phyloP scores from a whole-genome alignment of 352 stramenopile genomes.

The Pythium sukuiense region DNA sequence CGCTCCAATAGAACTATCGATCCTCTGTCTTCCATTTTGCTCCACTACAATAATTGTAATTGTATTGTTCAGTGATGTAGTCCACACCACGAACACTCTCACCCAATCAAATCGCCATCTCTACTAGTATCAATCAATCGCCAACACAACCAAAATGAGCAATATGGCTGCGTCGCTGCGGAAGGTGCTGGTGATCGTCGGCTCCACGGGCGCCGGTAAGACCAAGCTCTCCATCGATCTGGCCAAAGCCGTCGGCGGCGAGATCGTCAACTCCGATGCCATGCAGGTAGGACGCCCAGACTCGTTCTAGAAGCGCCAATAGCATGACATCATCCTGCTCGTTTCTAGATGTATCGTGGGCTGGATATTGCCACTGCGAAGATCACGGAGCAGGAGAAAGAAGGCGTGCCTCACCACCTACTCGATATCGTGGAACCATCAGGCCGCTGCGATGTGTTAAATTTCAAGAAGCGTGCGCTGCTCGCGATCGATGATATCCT shows the following conservation, averaged over 20 bases:
- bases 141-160: background rate
- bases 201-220: constrained; percentile 91
- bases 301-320: background rate
- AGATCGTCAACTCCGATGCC: constrained; percentile 91
- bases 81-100: constrained; percentile 18
- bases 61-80: constrained; percentile 22
- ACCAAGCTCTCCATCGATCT: constrained; percentile 92
- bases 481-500: constrained; percentile 83
- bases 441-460: constrained; percentile 70
- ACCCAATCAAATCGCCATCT: constrained; percentile 23
- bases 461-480: constrained; percentile 81
- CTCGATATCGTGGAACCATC: constrained; percentile 85
- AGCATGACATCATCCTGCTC: background rate
- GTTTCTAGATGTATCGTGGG: constrained; percentile 77
- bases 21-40: background rate
- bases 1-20: constrained; percentile 14
- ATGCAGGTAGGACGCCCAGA: constrained; percentile 63
- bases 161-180: constrained; percentile 44
- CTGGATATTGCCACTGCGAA: constrained; percentile 91
- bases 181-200: constrained; percentile 88
- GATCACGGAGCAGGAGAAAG: constrained; percentile 79
- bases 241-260: constrained; percentile 84
- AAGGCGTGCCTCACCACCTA: constrained; percentile 89
- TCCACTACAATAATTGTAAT: background rate
- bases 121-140: background rate